phyloP scores from a whole-genome alignment of 2,329 filamentous ascomycete genomes.

The Fusarium phyllophilum region DNA sequence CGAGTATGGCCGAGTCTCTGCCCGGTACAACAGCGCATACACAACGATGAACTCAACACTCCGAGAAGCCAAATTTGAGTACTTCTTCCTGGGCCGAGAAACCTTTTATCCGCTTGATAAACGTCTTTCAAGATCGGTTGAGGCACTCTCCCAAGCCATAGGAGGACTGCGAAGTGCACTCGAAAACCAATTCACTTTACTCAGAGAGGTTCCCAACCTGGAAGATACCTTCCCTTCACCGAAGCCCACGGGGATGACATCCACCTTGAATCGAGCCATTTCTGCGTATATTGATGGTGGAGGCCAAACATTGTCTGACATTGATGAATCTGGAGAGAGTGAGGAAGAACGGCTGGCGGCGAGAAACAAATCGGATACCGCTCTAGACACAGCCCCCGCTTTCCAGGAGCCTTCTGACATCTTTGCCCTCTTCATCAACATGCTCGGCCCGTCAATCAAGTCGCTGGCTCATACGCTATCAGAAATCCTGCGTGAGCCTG shows the following conservation, averaged over 20 bases:
- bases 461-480: constrained; percentile 92
- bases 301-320: constrained; percentile 65
- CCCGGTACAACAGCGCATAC: constrained; percentile 74
- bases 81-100: constrained; percentile 84
- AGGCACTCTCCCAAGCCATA: constrained; percentile 86
- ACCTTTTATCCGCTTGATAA: constrained; percentile 81
- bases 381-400: constrained; percentile 46
- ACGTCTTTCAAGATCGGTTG: constrained; percentile 83
- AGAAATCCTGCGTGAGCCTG: constrained; percentile 86
- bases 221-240: constrained; percentile 30
- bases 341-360: constrained; percentile 55
- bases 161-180: constrained; percentile 91
- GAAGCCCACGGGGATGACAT: constrained; percentile 35
- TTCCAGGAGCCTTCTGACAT: constrained; percentile 80
- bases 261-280: constrained; percentile 42
- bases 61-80: constrained; percentile 88
- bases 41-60: constrained; percentile 79
- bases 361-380: constrained; percentile 45
- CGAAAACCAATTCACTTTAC: constrained; percentile 85
- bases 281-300: constrained; percentile 52
- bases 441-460: constrained; percentile 94
- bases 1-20: constrained; percentile 70
- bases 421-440: constrained; percentile 88
- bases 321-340: constrained; percentile 72
- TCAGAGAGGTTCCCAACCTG: constrained; percentile 67